Evolutionary conservation across 208 protist genomes (phyloP).

Genomic region (Acanthamoeba triangularis): DNA sequence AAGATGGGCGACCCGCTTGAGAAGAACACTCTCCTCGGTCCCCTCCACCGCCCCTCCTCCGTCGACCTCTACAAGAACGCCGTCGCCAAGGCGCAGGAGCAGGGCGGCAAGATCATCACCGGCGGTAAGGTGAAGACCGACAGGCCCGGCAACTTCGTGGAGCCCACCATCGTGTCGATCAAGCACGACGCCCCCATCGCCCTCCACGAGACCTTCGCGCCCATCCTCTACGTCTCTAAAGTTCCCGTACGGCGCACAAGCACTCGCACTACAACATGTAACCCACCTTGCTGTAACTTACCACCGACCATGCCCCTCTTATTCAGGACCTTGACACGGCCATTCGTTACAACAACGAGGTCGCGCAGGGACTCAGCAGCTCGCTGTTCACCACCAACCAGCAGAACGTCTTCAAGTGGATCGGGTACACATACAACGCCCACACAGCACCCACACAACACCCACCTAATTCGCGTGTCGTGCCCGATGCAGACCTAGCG

Average conservation of each 20-base stretch:
- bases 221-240: slow-evolving; percentile 92
- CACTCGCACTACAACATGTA: not conserved
- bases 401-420: slow-evolving; percentile 90
- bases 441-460: no score
- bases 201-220: slow-evolving; percentile 90
- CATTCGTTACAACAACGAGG: slow-evolving; percentile 90
- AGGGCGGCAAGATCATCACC: slow-evolving; percentile 84
- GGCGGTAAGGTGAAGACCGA: slow-evolving; percentile 89
- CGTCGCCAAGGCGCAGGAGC: slow-evolving; percentile 82
- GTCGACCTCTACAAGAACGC: slow-evolving; percentile 89
- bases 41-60: slow-evolving; percentile 88
- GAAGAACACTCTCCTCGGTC: slow-evolving; percentile 85
- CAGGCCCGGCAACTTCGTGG: slow-evolving; percentile 87
- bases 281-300: not conserved
- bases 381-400: slow-evolving; percentile 89
- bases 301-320: not conserved
- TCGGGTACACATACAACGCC: no score
- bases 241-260: slow-evolving; percentile 75
- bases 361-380: slow-evolving; percentile 90
- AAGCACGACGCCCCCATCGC: slow-evolving; percentile 84
- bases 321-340: slow-evolving; percentile 89
- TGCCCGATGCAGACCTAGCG: slow-evolving; percentile 76
- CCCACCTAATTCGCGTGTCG: no score
- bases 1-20: slow-evolving; percentile 89
- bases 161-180: slow-evolving; percentile 90